Percentiles rank a stretch among this genome's conserved stretches.
phyloP scores from a whole-genome alignment of 495 filamentous ascomycete genomes.

The Platismatia glauca region DNA sequence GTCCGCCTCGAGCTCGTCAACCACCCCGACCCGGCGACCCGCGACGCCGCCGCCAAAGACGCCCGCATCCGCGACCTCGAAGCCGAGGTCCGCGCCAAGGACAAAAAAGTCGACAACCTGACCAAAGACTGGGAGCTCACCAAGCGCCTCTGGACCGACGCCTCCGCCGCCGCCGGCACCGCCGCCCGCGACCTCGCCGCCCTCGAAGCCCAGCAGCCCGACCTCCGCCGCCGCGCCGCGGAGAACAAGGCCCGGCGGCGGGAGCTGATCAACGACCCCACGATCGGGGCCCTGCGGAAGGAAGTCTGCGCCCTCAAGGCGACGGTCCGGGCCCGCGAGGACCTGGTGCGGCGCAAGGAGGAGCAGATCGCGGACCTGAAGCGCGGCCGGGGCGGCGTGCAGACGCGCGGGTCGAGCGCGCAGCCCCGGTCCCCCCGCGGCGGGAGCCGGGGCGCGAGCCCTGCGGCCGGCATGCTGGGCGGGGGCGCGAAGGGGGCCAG shows the following conservation, averaged over 20 bases:
- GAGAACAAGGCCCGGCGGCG: constrained; percentile 12
- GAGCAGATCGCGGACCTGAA: constrained; percentile 50
- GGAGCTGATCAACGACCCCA: constrained; percentile 17
- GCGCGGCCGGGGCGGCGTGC: constrained; percentile 30
- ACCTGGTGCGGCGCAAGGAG: constrained; percentile 49
- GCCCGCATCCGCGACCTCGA: constrained; percentile 37
- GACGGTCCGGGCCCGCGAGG: constrained; percentile 33
- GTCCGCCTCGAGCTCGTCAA: constrained; percentile 38
- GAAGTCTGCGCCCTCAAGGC: constrained; percentile 44
- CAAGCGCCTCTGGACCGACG: neutral
- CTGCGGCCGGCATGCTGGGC: constrained; percentile 16
- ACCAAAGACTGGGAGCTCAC: constrained; percentile 31
- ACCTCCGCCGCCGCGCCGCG: neutral
- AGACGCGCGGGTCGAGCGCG: constrained; percentile 21
- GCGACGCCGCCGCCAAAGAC: constrained; percentile 39
- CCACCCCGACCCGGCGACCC: constrained; percentile 40
- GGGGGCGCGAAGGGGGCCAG: constrained; percentile 5
- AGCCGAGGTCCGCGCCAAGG: constrained; percentile 36
- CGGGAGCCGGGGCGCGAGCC: constrained; percentile 22
- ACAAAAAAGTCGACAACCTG: constrained; percentile 36
- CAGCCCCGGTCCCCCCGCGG: constrained; percentile 22
- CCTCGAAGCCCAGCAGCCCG: neutral
- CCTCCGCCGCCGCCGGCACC: neutral
- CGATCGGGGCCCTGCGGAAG: constrained; percentile 23
- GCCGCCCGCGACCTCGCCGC: neutral